Conservation (phyloP, 768 basidiomycete genomes). For the Leccinum ochraceum region DNA sequence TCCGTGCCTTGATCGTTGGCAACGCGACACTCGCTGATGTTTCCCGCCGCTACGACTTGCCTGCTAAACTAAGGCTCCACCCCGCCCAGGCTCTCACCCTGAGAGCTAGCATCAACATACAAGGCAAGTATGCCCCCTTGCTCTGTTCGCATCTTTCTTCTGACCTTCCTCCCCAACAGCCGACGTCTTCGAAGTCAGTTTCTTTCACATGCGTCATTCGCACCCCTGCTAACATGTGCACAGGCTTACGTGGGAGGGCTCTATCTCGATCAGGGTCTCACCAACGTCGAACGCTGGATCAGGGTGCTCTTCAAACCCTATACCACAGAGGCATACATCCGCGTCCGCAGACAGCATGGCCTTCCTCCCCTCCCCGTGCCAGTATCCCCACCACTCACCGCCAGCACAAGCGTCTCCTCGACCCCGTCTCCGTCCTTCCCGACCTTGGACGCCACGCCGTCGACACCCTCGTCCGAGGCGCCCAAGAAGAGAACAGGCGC, state of each 20-base stretch:
- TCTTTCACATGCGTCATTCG: not conserved
- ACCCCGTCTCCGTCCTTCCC: slow-evolving; percentile 4
- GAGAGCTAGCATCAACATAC: slow-evolving; percentile 66
- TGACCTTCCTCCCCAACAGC: slow-evolving; percentile 42
- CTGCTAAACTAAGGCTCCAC: slow-evolving; percentile 62
- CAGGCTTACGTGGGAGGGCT: slow-evolving; percentile 63
- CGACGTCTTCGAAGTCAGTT: slow-evolving; percentile 73
- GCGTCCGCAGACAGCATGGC: slow-evolving; percentile 67
- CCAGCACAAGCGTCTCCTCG: slow-evolving; percentile 24
- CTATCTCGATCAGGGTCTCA: slow-evolving; percentile 63
- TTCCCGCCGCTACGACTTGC: slow-evolving; percentile 65
- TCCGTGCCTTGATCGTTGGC: slow-evolving; percentile 71
- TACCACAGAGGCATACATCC: slow-evolving; percentile 56
- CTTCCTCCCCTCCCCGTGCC: slow-evolving; percentile 47
- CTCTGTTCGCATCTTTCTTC: not conserved
- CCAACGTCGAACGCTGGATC: slow-evolving; percentile 59
- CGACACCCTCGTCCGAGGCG: not conserved
- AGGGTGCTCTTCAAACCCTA: slow-evolving; percentile 64
- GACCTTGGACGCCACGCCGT: not conserved
- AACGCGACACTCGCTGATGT: slow-evolving; percentile 74
- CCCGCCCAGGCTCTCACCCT: slow-evolving; percentile 73
- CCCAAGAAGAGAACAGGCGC: not conserved
- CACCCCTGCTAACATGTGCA: slow-evolving; percentile 3
- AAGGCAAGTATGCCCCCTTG: slow-evolving; percentile 48
- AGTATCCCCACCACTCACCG: slow-evolving; percentile 19